phyloP scores from a whole-genome alignment of 2,329 filamentous ascomycete genomes.

The Xylariomycetidae sp. region DNA sequence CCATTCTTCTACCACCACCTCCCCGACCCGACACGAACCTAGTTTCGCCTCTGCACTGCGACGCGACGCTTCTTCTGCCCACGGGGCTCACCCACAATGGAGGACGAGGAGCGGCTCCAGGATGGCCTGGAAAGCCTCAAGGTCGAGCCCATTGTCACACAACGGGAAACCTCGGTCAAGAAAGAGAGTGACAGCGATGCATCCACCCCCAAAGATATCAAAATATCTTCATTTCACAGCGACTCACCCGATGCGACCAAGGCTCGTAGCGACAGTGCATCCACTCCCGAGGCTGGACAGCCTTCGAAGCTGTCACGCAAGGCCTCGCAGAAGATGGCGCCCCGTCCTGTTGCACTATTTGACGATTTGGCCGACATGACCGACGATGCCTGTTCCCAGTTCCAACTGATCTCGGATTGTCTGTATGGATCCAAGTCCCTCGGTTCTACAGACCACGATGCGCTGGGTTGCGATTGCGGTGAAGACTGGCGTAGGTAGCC shows the following conservation, averaged over 20 bases:
- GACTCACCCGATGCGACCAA: conserved; percentile 41
- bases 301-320: conserved; percentile 69
- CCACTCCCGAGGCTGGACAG: conserved; percentile 45
- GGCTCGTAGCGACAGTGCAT: conserved; percentile 40
- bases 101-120: conserved; percentile 25
- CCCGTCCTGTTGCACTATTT: conserved; percentile 62
- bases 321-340: conserved; percentile 61
- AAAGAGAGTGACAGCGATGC: conserved; percentile 32
- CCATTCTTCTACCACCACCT: not conserved
- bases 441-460: conserved; percentile 83
- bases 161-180: conserved; percentile 27
- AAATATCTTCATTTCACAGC: conserved; percentile 35
- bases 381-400: conserved; percentile 65
- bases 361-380: conserved; percentile 73
- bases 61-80: conserved; percentile 2
- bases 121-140: conserved; percentile 36
- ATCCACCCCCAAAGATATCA: conserved; percentile 35
- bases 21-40: conserved; percentile 1
- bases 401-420: conserved; percentile 77
- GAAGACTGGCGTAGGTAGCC: conserved; percentile 84
- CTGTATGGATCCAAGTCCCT: conserved; percentile 88
- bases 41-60: no score
- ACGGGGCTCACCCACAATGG: no score
- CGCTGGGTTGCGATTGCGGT: conserved; percentile 88
- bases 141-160: conserved; percentile 31